Conservation (phyloP, 2,329 filamentous ascomycete species). For the Colletotrichum musae region DNA sequence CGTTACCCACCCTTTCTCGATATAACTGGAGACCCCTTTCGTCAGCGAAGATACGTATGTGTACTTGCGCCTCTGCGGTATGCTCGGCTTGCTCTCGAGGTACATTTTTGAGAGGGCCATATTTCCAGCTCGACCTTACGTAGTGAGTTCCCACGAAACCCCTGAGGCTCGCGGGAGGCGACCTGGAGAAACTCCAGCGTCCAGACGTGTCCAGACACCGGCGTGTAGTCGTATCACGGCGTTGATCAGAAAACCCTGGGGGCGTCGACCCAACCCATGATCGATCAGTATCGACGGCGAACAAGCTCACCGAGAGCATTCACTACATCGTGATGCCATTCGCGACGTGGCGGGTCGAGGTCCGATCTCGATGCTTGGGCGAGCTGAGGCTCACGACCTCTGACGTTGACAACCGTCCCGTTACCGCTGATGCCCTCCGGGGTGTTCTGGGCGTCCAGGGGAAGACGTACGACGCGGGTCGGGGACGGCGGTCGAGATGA, state of each 20-base stretch:
- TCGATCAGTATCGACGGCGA: background rate
- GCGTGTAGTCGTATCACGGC: background rate
- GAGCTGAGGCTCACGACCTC: background rate
- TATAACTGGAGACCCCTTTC: too few relatives aligned
- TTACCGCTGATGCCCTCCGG: background rate
- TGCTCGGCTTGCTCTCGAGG: too few relatives aligned
- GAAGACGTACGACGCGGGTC: background rate
- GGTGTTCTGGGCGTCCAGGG: background rate
- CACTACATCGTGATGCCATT: background rate
- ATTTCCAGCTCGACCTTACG: too few relatives aligned
- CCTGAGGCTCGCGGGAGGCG: too few relatives aligned
- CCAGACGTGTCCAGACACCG: background rate
- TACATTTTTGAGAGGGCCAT: too few relatives aligned
- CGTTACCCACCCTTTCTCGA: too few relatives aligned
- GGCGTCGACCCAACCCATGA: background rate
- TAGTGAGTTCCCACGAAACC: too few relatives aligned
- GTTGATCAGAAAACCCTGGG: background rate
- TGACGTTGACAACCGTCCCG: background rate
- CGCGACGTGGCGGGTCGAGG: background rate
- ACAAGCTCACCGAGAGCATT: background rate
- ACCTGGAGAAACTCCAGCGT: background rate
- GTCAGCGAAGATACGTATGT: too few relatives aligned
- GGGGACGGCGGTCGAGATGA: conserved; percentile 15
- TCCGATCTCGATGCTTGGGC: conserved; percentile 5
- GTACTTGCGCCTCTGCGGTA: too few relatives aligned